A percentile compares a stretch with the other conserved stretches of the same genome.
These are phyloP conservation scores for Orobanche coerulescens DNA, from an alignment of 257 asterid genomes.

Conservation along the genomic window DNA sequence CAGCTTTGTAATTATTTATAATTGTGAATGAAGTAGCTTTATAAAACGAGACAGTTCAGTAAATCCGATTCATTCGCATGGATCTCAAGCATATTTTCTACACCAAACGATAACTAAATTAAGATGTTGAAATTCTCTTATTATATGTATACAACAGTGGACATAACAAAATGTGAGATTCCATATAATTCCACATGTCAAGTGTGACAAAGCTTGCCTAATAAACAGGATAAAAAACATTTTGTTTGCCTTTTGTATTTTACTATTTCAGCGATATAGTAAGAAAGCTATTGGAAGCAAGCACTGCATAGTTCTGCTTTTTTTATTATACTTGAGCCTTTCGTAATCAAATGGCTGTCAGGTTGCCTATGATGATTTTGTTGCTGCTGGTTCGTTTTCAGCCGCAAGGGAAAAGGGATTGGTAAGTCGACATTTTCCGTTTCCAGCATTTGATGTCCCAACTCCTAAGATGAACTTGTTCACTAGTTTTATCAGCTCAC, in stretches of 20 bases:
- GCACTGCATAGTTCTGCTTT: neutral
- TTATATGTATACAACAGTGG: neutral
- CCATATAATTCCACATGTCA: neutral
- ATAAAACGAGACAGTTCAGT: neutral
- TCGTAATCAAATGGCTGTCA: conserved; percentile 25
- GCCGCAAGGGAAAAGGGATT: conserved; percentile 98
- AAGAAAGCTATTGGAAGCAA: neutral
- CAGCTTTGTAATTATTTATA: neutral
- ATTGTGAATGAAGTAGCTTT: conserved; percentile 12
- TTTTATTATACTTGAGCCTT: neutral
- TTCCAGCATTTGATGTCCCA: neutral
- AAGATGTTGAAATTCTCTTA: neutral
- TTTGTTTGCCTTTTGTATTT: conserved; percentile 16
- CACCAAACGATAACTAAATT: neutral
- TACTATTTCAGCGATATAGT: neutral
- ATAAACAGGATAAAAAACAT: neutral
- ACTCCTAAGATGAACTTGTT: neutral
- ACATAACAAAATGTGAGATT: neutral
- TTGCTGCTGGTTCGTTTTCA: conserved; percentile 78
- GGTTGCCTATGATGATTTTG: conserved; percentile 92
- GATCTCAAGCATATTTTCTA: neutral
- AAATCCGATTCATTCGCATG: neutral
- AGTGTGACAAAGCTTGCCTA: neutral
- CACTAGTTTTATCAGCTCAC: neutral
- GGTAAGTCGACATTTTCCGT: conserved; percentile 44